Conservation (phyloP, 2,329 filamentous ascomycete genomes). For the Exophiala bonariae region DNA sequence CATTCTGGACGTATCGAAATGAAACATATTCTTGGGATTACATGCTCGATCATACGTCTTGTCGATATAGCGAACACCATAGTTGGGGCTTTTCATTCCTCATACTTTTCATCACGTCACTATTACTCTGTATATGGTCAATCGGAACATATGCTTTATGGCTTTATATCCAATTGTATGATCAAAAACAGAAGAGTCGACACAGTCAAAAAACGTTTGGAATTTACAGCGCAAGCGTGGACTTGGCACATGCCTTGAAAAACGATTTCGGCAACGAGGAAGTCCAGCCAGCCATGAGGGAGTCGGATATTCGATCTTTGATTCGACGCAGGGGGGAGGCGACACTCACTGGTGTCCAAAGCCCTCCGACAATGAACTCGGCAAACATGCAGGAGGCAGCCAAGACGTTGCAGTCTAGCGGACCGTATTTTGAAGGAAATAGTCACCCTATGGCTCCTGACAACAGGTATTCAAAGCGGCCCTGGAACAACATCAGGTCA, state of each 20-base stretch:
- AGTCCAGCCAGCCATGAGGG: conserved; percentile 12
- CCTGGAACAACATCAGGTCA: too few species aligned
- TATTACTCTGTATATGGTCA: conserved; percentile 34
- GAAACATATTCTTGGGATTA: conserved; percentile 18
- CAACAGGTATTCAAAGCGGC: too few species aligned
- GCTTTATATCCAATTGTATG: conserved; percentile 34
- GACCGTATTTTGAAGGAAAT: too few species aligned
- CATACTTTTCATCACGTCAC: conserved; percentile 33
- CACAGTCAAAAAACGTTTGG: conserved; percentile 28
- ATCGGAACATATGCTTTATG: conserved; percentile 36
- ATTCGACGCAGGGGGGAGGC: conserved; percentile 3
- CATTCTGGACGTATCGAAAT: conserved; percentile 19
- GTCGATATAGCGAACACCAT: conserved; percentile 26
- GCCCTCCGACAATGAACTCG: too few species aligned
- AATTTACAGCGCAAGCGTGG: conserved; percentile 29
- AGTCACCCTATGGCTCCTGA: too few species aligned
- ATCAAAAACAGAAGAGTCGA: conserved; percentile 4
- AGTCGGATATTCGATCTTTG: conserved; percentile 14
- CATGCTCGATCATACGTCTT: conserved; percentile 14
- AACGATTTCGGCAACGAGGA: conserved; percentile 18
- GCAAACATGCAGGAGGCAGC: too few species aligned
- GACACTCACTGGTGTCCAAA: neutral
- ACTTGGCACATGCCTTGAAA: conserved; percentile 19
- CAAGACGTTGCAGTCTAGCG: too few species aligned
- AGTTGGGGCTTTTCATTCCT: conserved; percentile 40